These are phyloP conservation scores for Epichloe sylvatica DNA, from an alignment of 2,329 filamentous ascomycete species.

Conservation along the genomic window DNA sequence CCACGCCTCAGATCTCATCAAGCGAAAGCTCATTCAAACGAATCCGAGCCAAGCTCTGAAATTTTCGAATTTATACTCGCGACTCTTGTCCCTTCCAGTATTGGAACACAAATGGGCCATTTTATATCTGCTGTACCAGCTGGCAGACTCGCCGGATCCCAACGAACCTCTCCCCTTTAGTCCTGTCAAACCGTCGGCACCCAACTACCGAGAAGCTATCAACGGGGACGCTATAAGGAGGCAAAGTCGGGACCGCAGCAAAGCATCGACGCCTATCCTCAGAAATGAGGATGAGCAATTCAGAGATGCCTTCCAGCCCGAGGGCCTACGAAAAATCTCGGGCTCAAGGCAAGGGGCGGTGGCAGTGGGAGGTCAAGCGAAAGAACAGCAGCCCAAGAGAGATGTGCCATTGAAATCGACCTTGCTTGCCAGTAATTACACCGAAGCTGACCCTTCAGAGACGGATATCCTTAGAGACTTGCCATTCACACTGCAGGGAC, in stretches of 20 bases:
- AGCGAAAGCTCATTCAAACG: conserved; percentile 68
- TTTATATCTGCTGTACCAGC: conserved; percentile 73
- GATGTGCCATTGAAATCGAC: conserved; percentile 45
- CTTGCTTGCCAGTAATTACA: conserved; percentile 41
- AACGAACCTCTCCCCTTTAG: conserved; percentile 35
- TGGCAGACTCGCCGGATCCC: conserved; percentile 54
- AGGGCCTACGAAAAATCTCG: conserved; percentile 33
- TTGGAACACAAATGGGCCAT: conserved; percentile 96
- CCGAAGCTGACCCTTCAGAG: conserved; percentile 48
- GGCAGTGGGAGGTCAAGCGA: conserved; percentile 10
- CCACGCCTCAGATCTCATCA: conserved; percentile 86
- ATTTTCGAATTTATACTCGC: conserved; percentile 83
- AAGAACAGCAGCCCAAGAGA: conserved; percentile 23
- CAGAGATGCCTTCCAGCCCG: conserved; percentile 40
- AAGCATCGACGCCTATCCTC: conserved; percentile 21
- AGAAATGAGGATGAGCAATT: conserved; percentile 35
- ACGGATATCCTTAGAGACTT: conserved; percentile 60
- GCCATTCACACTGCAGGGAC: conserved; percentile 82
- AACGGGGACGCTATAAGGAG: conserved; percentile 23
- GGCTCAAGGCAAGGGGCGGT: conserved; percentile 23
- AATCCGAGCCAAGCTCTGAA: conserved; percentile 66
- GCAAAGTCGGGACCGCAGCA: conserved; percentile 24
- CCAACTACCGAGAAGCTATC: conserved; percentile 25
- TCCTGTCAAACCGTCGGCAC: conserved; percentile 25
- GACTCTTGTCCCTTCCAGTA: conserved; percentile 79